Conservation (phyloP, 2,329 filamentous ascomycete species). For the Neoscytalidium dimidiatum region DNA sequence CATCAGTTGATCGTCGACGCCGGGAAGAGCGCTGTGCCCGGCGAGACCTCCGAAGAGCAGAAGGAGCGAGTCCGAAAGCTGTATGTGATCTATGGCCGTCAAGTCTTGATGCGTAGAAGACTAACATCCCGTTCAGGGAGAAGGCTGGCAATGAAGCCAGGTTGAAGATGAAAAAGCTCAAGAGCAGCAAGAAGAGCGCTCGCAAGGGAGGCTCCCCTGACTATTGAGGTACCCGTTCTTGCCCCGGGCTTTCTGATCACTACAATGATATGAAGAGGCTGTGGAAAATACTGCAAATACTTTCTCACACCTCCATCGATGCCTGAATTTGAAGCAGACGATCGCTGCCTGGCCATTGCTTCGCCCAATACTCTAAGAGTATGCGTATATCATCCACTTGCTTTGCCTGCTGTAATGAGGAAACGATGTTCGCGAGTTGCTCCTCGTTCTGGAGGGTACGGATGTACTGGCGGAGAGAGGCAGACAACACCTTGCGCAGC, state of each 20-base stretch:
- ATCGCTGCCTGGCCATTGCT: constrained; percentile 17
- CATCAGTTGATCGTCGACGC: constrained; percentile 55
- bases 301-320: constrained; percentile 1
- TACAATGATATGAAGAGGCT: not conserved
- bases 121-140: constrained; percentile 45
- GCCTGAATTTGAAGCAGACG: constrained; percentile 7
- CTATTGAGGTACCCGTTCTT: not conserved
- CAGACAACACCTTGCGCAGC: constrained; percentile 54
- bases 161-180: constrained; percentile 60
- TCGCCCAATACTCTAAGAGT: constrained; percentile 28
- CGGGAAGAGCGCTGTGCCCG: constrained; percentile 55
- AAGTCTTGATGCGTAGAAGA: no score
- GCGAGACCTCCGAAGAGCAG: constrained; percentile 62
- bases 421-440: not conserved
- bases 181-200: constrained; percentile 63
- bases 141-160: constrained; percentile 60
- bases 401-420: not conserved
- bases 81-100: constrained; percentile 40
- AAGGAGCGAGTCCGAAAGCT: constrained; percentile 56
- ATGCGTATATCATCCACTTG: constrained; percentile 29
- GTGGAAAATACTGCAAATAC: not conserved
- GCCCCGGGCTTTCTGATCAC: not conserved
- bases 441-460: constrained; percentile 22
- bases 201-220: constrained; percentile 41
- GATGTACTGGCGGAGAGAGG: constrained; percentile 41